phyloP scores from a whole-genome alignment of 148 eudicot genomes.

The Rhododendron vialii region DNA sequence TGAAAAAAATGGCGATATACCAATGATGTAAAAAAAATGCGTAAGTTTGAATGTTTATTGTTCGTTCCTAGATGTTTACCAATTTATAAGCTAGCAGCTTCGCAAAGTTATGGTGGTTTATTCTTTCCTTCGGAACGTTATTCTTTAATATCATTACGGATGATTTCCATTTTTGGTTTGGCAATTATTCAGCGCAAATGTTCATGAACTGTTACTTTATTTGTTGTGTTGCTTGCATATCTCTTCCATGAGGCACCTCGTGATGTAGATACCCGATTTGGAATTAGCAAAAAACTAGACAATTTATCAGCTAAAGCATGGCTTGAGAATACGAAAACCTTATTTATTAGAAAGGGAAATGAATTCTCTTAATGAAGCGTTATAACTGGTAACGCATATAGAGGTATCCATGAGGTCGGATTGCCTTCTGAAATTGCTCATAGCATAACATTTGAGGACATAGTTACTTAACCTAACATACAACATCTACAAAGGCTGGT shows the following conservation, averaged over 20 bases:
- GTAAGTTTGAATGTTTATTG: too few relatives aligned
- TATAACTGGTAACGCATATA: constrained; percentile 83
- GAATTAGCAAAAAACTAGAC: constrained; percentile 40
- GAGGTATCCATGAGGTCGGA: constrained; percentile 72
- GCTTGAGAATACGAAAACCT: constrained; percentile 89
- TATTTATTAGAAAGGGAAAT: constrained; percentile 89
- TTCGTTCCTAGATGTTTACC: too few relatives aligned
- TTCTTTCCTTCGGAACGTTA: background rate
- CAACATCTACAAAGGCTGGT: constrained; percentile 62
- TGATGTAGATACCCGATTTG: constrained; percentile 60
- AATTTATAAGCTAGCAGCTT: background rate
- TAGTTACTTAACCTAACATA: constrained; percentile 67
- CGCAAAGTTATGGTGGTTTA: background rate
- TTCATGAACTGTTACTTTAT: background rate
- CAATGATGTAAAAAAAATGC: too few relatives aligned
- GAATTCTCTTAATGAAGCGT: constrained; percentile 96
- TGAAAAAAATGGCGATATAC: too few relatives aligned
- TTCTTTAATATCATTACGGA: background rate
- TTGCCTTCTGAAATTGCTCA: constrained; percentile 84
- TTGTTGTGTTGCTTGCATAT: background rate
- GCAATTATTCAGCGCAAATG: background rate
- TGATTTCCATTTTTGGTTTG: background rate
- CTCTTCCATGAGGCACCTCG: constrained; percentile 56
- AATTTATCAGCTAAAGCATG: constrained; percentile 79
- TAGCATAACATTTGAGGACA: constrained; percentile 74